A percentile compares a stretch with the other conserved stretches of the same genome.
These are phyloP conservation scores for Colletotrichum sublineola DNA, from an alignment of 2,329 filamentous ascomycete genomes.

Conservation along the genomic window DNA sequence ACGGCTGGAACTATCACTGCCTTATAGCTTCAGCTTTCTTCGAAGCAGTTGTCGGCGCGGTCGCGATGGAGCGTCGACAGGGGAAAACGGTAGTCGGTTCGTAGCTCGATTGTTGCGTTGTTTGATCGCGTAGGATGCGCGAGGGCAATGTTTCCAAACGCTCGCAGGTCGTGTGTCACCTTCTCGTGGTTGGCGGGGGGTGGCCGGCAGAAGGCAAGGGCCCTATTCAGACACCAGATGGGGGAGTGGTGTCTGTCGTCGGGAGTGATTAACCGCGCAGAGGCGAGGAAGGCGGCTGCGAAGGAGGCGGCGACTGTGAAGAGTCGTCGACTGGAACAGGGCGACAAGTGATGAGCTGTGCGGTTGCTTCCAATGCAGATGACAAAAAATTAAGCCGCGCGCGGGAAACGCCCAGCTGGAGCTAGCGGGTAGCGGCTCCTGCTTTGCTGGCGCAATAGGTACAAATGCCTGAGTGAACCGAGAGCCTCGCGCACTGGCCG, in stretches of 20 bases:
- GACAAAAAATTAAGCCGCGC: conserved; percentile 41
- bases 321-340: conserved; percentile 23
- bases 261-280: conserved; percentile 3
- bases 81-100: conserved; percentile 12
- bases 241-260: conserved; percentile 11
- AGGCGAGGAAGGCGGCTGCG: conserved; percentile 2
- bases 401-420: conserved; percentile 37
- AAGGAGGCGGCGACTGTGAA: conserved; percentile 26
- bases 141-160: conserved; percentile 18
- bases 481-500: conserved; percentile 34
- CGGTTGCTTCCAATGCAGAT: conserved; percentile 31
- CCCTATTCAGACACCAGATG: conserved; percentile 14
- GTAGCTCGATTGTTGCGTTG: conserved; percentile 16
- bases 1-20: conserved; percentile 44
- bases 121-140: conserved; percentile 26
- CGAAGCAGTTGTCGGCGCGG: conserved; percentile 32
- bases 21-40: conserved; percentile 30
- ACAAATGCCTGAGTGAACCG: conserved; percentile 36
- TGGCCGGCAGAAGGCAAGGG: conserved; percentile 6
- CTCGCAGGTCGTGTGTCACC: conserved; percentile 20
- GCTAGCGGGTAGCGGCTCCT: conserved; percentile 36
- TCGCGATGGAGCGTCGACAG: conserved; percentile 38
- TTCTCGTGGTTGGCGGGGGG: conserved; percentile 23
- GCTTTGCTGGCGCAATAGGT: conserved; percentile 38
- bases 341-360: conserved; percentile 27